Conservation (phyloP, 2,329 filamentous ascomycete genomes). For the Fusarium subtropicale region DNA sequence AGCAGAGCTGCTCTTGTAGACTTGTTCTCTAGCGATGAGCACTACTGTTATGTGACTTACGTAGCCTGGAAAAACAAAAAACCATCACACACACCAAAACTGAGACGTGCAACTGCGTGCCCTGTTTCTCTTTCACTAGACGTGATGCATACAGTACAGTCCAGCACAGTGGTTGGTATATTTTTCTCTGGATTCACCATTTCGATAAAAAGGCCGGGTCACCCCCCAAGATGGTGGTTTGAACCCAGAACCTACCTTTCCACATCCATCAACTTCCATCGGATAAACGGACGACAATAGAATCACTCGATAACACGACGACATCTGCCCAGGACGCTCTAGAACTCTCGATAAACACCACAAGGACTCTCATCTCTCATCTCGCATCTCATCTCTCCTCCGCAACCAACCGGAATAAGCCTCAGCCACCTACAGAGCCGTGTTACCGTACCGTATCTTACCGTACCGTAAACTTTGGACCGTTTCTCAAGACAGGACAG, state of each 20-base stretch:
- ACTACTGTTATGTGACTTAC: constrained; percentile 21
- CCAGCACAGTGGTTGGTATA: not conserved
- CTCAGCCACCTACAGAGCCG: constrained; percentile 42
- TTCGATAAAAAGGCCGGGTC: constrained; percentile 27
- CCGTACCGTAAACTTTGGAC: constrained; percentile 1
- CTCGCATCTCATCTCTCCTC: constrained; percentile 4
- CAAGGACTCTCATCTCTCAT: not conserved
- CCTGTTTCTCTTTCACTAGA: constrained; percentile 16
- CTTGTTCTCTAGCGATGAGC: constrained; percentile 8
- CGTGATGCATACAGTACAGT: not conserved
- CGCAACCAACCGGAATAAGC: constrained; percentile 43
- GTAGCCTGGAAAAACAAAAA: constrained; percentile 9
- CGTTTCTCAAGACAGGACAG: not conserved
- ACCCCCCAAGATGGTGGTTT: constrained; percentile 2
- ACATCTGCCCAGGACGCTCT: constrained; percentile 11
- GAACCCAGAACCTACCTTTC: constrained; percentile 16
- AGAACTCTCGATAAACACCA: constrained; percentile 10
- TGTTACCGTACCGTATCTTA: constrained; percentile 15
- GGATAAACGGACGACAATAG: not conserved
- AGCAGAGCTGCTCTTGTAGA: not conserved
- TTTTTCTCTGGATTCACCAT: constrained; percentile 6
- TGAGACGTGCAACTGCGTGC: constrained; percentile 20
- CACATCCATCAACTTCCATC: constrained; percentile 1
- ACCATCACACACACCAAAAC: constrained; percentile 2
- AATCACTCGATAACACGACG: not conserved